Percentiles rank a stretch among this genome's conserved stretches.
phyloP scores from a whole-genome alignment of 805 yeast genomes.

The baker's yeast (Saccharomyces cerevisiae) region DNA sequence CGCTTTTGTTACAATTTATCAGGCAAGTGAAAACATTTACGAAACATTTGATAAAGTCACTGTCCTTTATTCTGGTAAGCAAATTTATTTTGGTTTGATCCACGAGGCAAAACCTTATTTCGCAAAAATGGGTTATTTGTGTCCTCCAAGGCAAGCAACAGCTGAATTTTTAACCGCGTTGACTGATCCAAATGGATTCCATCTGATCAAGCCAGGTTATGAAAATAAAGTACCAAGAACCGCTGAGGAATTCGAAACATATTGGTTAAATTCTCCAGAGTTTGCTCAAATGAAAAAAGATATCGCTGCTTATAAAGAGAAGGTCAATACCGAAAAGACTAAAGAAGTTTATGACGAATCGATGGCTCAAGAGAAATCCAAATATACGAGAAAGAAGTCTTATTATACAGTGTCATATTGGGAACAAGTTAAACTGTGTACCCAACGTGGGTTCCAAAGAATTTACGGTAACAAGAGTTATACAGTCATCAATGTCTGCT shows the following conservation, averaged over 20 bases:
- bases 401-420: constrained; percentile 25
- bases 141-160: constrained; percentile 51
- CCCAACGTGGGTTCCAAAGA: constrained; percentile 46
- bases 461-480: constrained; percentile 53
- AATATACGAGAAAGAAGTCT: constrained; percentile 14
- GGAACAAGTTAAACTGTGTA: constrained; percentile 43
- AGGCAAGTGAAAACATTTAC: constrained; percentile 52
- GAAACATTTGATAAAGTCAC: constrained; percentile 46
- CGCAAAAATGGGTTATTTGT: constrained; percentile 46
- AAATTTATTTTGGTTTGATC: constrained; percentile 49
- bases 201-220: constrained; percentile 32
- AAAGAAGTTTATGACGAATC: constrained; percentile 27
- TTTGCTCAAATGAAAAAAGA: constrained; percentile 33
- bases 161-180: constrained; percentile 57
- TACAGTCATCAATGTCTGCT: constrained; percentile 23
- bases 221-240: constrained; percentile 46
- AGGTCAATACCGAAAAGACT: constrained; percentile 28
- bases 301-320: constrained; percentile 34
- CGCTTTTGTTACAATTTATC: constrained; percentile 53
- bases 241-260: constrained; percentile 45
- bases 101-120: constrained; percentile 43
- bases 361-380: constrained; percentile 25
- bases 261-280: constrained; percentile 37
- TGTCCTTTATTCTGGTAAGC: constrained; percentile 45
- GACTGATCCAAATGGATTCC: constrained; percentile 48